Evolutionary conservation across 805 yeast species (phyloP), one percentile per base, ranked within the genome.

Genomic region (Sugiyamaella floridensis): DNA sequence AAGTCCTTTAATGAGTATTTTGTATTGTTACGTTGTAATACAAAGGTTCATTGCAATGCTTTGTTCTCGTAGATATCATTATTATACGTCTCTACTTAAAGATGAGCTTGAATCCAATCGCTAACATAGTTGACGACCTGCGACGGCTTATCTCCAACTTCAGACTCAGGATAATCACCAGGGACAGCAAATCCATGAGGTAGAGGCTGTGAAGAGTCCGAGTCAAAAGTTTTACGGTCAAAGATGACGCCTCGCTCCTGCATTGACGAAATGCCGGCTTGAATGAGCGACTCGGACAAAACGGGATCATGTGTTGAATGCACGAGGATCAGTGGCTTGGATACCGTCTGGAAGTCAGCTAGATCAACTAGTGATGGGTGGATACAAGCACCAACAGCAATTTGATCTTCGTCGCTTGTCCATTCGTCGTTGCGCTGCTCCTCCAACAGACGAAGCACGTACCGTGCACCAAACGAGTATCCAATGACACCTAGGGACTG

Each of bases 141-240:
- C 15, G 60, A 47, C 29, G 73, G 73, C 10, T 59, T 53, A 43
- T 69, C 65, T 2, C 70, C 70, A 9, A 69, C 64, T 29, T 53
- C 58, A 51, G 58, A 55, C 8, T 63, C 65, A 2, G 69, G 61
- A 52, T 71, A 71, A 50, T 71, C 75, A 6, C 75, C 73, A 43
- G 70, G 67, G 28, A 71, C 71, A 2, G 71, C 72, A 61, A 71
- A 71, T 2, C 75, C 74, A 57, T 71, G 75, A 4, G 75, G 75
- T n/a, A 70, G 55, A 2, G 72, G 72, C 7, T 65, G 37, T 11
- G 14, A 43, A 2, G 32, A 10, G 10, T 19, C 14, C 26, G 52
- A 43, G 41, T 50, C 64, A 40, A 44, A 52, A 18, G 52, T 47
- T 55, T 43, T 57, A 48, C 58, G 60, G 11, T 55, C 59, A 42